phyloP scores from a whole-genome alignment of 2,329 filamentous ascomycete genomes.

The Fusarium zealandicum region DNA sequence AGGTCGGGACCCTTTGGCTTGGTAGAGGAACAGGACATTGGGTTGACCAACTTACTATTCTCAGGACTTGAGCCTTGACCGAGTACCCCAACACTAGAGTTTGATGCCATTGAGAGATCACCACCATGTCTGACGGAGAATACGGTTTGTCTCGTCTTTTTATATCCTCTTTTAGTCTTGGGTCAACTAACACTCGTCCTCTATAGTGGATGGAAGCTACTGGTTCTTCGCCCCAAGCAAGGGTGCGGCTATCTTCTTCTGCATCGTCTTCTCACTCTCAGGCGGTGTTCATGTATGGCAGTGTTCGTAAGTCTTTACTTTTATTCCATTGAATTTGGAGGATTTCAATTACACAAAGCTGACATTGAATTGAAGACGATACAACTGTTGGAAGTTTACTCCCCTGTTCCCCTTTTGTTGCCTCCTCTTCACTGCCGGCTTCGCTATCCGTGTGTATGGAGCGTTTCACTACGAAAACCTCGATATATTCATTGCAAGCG shows the following conservation, averaged over 20 bases:
- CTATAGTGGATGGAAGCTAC: slow-evolving; percentile 50
- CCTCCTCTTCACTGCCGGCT: slow-evolving; percentile 63
- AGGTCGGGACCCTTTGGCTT: neutral
- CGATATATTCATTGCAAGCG: slow-evolving; percentile 44
- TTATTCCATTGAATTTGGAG: too few species aligned
- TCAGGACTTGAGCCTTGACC: neutral
- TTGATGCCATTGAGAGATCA: too few species aligned
- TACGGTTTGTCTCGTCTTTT: slow-evolving; percentile 36
- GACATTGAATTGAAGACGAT: slow-evolving; percentile 49
- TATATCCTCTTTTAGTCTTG: neutral
- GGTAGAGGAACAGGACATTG: neutral
- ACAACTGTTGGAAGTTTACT: slow-evolving; percentile 64
- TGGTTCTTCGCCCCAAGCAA: slow-evolving; percentile 59
- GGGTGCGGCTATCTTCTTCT: slow-evolving; percentile 57
- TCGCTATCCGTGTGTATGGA: slow-evolving; percentile 52
- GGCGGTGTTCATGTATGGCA: slow-evolving; percentile 53
- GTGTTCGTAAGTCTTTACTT: slow-evolving; percentile 51
- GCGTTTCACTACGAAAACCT: slow-evolving; percentile 45
- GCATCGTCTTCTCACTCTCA: slow-evolving; percentile 50
- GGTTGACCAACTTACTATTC: neutral
- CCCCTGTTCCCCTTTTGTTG: slow-evolving; percentile 62
- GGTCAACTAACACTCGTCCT: neutral
- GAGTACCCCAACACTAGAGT: neutral
- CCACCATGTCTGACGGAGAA: slow-evolving; percentile 42
- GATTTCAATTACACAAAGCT: too few species aligned